Evolutionary conservation across 305 asterid genomes (phyloP).

Genomic region (Stenogyne calaminthoides): DNA sequence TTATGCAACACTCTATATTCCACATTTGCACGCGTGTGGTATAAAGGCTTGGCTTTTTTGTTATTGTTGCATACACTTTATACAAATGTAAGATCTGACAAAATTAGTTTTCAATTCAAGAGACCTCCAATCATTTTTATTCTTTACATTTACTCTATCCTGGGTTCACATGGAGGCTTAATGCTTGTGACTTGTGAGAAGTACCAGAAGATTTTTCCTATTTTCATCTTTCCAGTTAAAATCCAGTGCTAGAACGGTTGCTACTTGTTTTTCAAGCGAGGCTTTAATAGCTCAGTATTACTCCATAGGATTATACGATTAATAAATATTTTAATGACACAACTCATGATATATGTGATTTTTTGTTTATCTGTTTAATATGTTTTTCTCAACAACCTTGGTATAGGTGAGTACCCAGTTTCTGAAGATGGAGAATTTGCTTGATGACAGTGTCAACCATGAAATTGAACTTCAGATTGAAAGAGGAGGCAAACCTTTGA

Average conservation of each 20-base stretch:
- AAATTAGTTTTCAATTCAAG: not conserved
- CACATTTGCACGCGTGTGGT: not conserved
- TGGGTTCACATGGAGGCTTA: not conserved
- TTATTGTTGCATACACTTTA: not conserved
- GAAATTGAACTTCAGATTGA: slow-evolving; percentile 89
- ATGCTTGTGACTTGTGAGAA: not conserved
- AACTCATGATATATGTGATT: not conserved
- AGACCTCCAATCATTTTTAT: not conserved
- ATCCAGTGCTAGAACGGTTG: not conserved
- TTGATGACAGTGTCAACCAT: slow-evolving; percentile 83
- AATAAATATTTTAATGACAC: slow-evolving; percentile 11
- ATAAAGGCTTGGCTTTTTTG: not conserved
- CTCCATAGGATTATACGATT: not conserved
- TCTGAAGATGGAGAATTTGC: slow-evolving; percentile 84
- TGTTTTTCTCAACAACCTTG: slow-evolving; percentile 36
- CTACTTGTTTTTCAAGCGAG: not conserved
- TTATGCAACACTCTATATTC: not conserved
- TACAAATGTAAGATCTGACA: slow-evolving; percentile 5
- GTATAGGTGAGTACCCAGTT: slow-evolving; percentile 94
- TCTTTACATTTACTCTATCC: not conserved
- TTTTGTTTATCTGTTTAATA: slow-evolving; percentile 11
- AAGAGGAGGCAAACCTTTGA: slow-evolving; percentile 92
- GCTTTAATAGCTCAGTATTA: slow-evolving; percentile 3
- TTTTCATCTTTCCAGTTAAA: not conserved
- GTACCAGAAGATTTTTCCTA: not conserved